Evolutionary conservation across 148 eudicot species (phyloP).

Genomic region (Linanthus parryae): DNA sequence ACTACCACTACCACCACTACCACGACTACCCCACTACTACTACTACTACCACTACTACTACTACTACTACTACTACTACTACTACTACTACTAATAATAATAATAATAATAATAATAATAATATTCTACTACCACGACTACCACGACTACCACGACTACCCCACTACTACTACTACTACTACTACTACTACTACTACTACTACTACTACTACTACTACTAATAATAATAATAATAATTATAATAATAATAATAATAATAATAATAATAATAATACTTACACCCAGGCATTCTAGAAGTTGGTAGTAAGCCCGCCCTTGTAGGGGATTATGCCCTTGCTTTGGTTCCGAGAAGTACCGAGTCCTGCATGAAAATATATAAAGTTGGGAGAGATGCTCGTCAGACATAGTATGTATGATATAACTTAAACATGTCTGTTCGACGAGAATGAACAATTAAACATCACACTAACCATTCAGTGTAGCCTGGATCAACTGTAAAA

Average conservation of each 20-base stretch:
- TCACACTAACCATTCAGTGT: conserved; percentile 79
- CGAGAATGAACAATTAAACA: background rate
- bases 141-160: background rate
- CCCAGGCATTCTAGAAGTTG: conserved; percentile 99
- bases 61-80: conserved; percentile 1
- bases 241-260: background rate
- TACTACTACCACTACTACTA: background rate
- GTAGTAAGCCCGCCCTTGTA: conserved; percentile 98
- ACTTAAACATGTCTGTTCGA: background rate
- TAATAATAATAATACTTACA: conserved; percentile 32
- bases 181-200: conserved; percentile 1
- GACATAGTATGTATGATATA: conserved; percentile 4
- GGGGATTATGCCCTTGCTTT: conserved; percentile 95
- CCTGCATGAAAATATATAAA: conserved; percentile 32
- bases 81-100: background rate
- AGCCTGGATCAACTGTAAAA: conserved; percentile 98
- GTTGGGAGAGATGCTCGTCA: background rate
- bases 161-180: background rate
- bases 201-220: background rate
- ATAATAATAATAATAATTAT: background rate
- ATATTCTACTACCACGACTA: background rate
- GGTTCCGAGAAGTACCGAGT: conserved; percentile 96
- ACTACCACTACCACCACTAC: background rate
- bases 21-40: background rate
- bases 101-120: too few relatives aligned